Evolutionary conservation across 1,284 basidiomycete species (phyloP).

Genomic region (Phlebopus sp.): DNA sequence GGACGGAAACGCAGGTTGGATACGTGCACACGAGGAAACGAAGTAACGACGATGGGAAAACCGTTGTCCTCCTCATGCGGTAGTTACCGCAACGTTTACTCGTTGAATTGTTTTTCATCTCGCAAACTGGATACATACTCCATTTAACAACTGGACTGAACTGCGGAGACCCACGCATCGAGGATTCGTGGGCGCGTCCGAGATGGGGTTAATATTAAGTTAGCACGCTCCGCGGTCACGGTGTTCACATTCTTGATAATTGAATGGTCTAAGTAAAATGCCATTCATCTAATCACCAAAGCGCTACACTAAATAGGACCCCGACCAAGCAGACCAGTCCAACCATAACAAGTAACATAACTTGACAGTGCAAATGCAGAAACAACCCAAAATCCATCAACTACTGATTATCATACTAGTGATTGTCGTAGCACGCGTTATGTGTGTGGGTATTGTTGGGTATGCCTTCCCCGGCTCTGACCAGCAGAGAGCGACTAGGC

Average conservation of each 20-base stretch:
- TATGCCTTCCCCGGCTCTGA: slow-evolving; percentile 13
- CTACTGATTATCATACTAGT: slow-evolving; percentile 16
- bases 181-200: not conserved
- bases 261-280: not conserved
- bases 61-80: too few species aligned
- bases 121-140: too few species aligned
- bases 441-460: slow-evolving; percentile 16
- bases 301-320: slow-evolving; percentile 9
- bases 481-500: slow-evolving; percentile 16
- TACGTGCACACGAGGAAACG: too few species aligned
- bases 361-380: slow-evolving; percentile 1
- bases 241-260: not conserved
- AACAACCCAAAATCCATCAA: slow-evolving; percentile 29
- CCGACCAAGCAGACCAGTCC: slow-evolving; percentile 23
- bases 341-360: slow-evolving; percentile 14
- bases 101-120: too few species aligned
- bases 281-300: slow-evolving; percentile 15
- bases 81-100: too few species aligned
- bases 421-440: slow-evolving; percentile 22
- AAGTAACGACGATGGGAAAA: too few species aligned
- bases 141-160: too few species aligned
- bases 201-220: slow-evolving; percentile 5
- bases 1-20: too few species aligned
- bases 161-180: not conserved
- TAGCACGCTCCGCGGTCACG: not conserved